A percentile compares a stretch with the other conserved stretches of the same genome.
These are phyloP conservation scores for Populus tremula DNA, from an alignment of 345 rosid genomes.

Conservation along the genomic window DNA sequence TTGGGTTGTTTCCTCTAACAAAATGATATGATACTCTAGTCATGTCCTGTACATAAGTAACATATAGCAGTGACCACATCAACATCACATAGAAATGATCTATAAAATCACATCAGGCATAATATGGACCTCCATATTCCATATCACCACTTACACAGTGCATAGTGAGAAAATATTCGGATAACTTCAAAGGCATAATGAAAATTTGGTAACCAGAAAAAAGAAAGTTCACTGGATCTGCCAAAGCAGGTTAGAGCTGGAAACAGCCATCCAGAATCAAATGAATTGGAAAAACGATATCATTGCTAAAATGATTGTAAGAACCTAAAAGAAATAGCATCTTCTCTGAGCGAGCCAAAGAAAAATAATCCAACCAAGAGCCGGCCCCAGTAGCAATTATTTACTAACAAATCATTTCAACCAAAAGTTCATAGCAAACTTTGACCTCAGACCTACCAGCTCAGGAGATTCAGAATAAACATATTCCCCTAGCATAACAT, in stretches of 20 bases:
- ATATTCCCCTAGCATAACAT: slow-evolving; percentile 84
- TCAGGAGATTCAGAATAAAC: slow-evolving; percentile 86
- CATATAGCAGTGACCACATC: neutral
- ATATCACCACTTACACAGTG: neutral
- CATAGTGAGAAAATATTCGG: neutral
- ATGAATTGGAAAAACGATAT: neutral
- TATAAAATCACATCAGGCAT: slow-evolving; percentile 2
- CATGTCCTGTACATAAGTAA: slow-evolving; percentile 70
- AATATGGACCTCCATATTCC: slow-evolving; percentile 6
- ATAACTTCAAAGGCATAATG: neutral
- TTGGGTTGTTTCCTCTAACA: slow-evolving; percentile 71
- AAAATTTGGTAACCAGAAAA: neutral
- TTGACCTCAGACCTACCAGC: slow-evolving; percentile 51
- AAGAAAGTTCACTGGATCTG: neutral
- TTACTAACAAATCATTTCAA: neutral
- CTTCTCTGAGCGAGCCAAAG: neutral
- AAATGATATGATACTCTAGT: slow-evolving; percentile 73
- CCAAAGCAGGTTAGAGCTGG: neutral
- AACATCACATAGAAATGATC: neutral
- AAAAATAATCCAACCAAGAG: neutral
- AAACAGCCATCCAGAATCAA: neutral
- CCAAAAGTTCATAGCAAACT: neutral
- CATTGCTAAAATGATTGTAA: neutral
- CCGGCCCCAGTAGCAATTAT: neutral
- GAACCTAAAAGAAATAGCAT: neutral